These are phyloP conservation scores for Hansenula lynferdii DNA, from an alignment of 1,139 yeast genomes.

Conservation along the genomic window DNA sequence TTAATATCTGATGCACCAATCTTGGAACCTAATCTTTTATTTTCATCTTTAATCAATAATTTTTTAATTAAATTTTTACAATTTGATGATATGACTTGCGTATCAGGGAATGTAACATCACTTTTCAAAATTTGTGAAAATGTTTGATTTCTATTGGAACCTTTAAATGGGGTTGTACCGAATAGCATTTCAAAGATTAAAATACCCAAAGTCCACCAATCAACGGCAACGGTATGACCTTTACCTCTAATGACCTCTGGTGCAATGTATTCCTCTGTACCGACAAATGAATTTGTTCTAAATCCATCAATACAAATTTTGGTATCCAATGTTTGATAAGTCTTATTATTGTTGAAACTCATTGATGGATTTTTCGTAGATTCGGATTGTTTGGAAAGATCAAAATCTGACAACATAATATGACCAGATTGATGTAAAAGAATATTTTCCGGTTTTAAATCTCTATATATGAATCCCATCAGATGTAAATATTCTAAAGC, in stretches of 20 bases:
- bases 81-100: conserved; percentile 56
- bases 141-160: conserved; percentile 80
- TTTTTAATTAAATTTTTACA: conserved; percentile 81
- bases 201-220: conserved; percentile 99
- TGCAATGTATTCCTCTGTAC: conserved; percentile 97
- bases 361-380: conserved; percentile 51
- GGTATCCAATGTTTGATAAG: conserved; percentile 55
- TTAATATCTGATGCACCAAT: conserved; percentile 95
- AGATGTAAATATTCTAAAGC: conserved; percentile 93
- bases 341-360: conserved; percentile 22
- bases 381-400: conserved; percentile 85
- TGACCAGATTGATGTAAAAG: conserved; percentile 93
- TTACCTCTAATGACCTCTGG: conserved; percentile 97
- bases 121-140: conserved; percentile 82
- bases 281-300: conserved; percentile 95
- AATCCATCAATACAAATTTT: conserved; percentile 94
- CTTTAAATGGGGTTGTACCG: conserved; percentile 96
- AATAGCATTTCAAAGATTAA: conserved; percentile 88
- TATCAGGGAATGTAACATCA: conserved; percentile 71
- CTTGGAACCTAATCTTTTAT: conserved; percentile 80
- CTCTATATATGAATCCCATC: conserved; percentile 96
- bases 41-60: conserved; percentile 81
- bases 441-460: conserved; percentile 92
- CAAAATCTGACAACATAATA: conserved; percentile 96
- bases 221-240: conserved; percentile 97